Evolutionary conservation across 1,284 basidiomycete species (phyloP).

Genomic region (Sanghuangporus baumii): DNA sequence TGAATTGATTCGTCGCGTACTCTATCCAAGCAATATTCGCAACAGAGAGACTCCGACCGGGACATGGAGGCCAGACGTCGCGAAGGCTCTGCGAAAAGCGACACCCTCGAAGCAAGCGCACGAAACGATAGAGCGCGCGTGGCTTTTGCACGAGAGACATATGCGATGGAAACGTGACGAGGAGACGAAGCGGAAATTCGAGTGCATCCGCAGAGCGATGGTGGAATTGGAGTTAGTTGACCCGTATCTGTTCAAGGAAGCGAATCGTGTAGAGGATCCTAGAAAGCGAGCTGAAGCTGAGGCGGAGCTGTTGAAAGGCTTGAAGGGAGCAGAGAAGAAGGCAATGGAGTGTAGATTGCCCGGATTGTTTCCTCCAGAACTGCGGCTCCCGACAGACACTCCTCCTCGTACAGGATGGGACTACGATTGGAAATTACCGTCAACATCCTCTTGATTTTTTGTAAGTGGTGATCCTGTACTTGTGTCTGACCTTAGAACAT

Average conservation of each 20-base stretch:
- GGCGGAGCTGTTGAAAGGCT: conserved; percentile 50
- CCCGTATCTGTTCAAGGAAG: conserved; percentile 62
- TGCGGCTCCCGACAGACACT: conserved; percentile 74
- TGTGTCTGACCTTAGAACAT: background rate
- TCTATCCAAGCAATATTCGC: conserved; percentile 75
- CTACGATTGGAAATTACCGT: conserved; percentile 55
- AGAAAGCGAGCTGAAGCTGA: conserved; percentile 55
- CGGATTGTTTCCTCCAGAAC: conserved; percentile 79
- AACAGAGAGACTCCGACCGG: conserved; percentile 70
- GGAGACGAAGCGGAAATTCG: conserved; percentile 68
- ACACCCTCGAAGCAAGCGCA: conserved; percentile 86
- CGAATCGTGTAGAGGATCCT: conserved; percentile 73
- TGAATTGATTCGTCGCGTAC: conserved; percentile 68
- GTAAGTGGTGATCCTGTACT: background rate
- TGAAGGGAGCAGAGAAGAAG: conserved; percentile 63
- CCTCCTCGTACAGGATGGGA: conserved; percentile 73
- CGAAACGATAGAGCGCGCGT: conserved; percentile 91
- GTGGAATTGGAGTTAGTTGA: conserved; percentile 69
- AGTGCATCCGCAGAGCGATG: conserved; percentile 76
- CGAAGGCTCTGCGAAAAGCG: conserved; percentile 62
- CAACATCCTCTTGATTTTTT: background rate
- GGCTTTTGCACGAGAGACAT: conserved; percentile 77
- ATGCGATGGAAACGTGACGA: conserved; percentile 61
- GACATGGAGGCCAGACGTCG: conserved; percentile 74
- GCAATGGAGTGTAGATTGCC: conserved; percentile 73